Evolutionary conservation across 352 stramenopile species (phyloP), one percentile per base, ranked within the genome.

Genomic region (Phytophthora sojae): DNA sequence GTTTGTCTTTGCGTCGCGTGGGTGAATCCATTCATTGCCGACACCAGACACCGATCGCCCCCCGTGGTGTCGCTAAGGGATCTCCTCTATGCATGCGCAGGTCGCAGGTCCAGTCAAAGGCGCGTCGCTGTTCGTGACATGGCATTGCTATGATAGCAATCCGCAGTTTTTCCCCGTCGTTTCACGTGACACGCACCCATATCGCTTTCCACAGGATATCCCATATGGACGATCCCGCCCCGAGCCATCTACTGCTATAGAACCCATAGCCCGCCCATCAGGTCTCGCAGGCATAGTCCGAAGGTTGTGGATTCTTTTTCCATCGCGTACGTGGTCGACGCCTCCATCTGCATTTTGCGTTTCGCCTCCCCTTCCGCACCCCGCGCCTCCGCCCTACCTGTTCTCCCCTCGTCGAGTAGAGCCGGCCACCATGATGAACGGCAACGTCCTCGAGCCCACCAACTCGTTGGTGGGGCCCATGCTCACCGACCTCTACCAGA

Each of bases 401-500:
- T 21, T 42, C 37, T 32, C 15, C 11, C 45, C 30, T 32, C 7
- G 30, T 35, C 7, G 30, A 35, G 19, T 21, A 29, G 52, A 29
- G 26, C 49, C 17, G 59, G 23, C 35, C 57, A 70, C 54, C 17
- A 83, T 75, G 73, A 64, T 69, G 69, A 80, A 72, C 47, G 58
- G 53, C 57, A 76, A 80, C 61, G n/a, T 68, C 14, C 76, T 93
- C 57, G 69, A 78, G 37, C 88, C 95, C 26, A 97, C 89, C n/a
- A 99, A 99, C 79, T 90, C 92, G 60, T 82, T 99, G 55, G 96
- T 99, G 44, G 95, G 86, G 15, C 94, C 97, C 5, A 83, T 99
- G 70, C 86, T 99, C 59, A 99, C 97, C 11, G 98, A 99, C 79
- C 86, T 99, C 65, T 99, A 99, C 85, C 97, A 99, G 83, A 92